Base-by-base conservation (phyloP, 352 stramenopile genomes). In the Phytophthora litchii region DNA sequence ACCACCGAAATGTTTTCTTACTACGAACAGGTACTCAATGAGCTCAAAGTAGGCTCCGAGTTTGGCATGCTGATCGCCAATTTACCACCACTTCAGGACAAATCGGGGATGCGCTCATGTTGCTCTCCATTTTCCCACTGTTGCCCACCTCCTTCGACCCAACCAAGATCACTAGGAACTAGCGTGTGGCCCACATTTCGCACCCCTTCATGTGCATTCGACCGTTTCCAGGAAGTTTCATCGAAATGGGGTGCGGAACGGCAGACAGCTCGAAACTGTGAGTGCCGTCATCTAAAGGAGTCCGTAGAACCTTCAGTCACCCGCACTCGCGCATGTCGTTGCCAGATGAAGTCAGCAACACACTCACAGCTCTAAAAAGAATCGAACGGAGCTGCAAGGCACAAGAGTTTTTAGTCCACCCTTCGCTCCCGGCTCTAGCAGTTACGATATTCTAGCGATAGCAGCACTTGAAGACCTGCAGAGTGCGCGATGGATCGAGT, bases 221-320 rank as follows among this genome's bases (percentile, higher is more conserved):
- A n/a, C n/a, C n/a, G n/a, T n/a, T n/a, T n/a, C n/a, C n/a, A 1
- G 46, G 62, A 70, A 67, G 55, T 58, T 70, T 62, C 55, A 48
- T 62, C 48, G 55, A 63, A 71, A 17, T n/a, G 13, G 23, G 50
- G 40, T 48, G n/a, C 60, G n/a, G 58, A 63, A 23, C 45, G 55
- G 34, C 25, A 34, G 53, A 64, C 60, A 59, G 25, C 16, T 34
- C 29, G 32, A 31, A 36, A 31, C 38, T 47, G 58, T 58, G n/a
- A 27, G 36, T 59, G 50, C 19, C 27, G 12, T 54, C 12, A 60
- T 41, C 5, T 62, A 60, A 53, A 53, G 37, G 56, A 72, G 46
- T 50, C 44, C 56, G 21, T 51, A 23, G 43, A 54, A 57, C 4
- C 14, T 54, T 51, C 42, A 46, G 25, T 9, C 25, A 17, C 40